These are phyloP conservation scores for Diutina sp. DNA, from an alignment of 1,139 yeast genomes.

Conservation along the genomic window DNA sequence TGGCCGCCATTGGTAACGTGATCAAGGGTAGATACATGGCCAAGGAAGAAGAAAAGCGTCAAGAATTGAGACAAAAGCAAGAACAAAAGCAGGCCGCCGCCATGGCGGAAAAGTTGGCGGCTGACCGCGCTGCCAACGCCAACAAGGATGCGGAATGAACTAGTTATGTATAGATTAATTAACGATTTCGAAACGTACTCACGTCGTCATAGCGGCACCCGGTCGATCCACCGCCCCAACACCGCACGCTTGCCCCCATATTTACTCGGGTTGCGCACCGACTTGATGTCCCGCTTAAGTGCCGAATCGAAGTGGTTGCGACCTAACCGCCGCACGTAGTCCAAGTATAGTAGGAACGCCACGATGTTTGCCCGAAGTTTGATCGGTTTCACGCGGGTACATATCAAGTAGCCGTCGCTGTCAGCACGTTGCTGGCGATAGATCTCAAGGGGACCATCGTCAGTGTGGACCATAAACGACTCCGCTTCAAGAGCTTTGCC, in stretches of 20 bases:
- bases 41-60: conserved; percentile 91
- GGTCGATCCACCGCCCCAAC: neutral
- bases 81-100: conserved; percentile 82
- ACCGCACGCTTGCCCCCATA: neutral
- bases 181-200: neutral
- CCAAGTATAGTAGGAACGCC: neutral
- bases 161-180: neutral
- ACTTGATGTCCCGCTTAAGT: neutral
- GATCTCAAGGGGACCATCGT: neutral
- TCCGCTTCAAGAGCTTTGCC: neutral
- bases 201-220: neutral
- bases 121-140: conserved; percentile 44
- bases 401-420: neutral
- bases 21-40: conserved; percentile 92
- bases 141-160: conserved; percentile 2
- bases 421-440: neutral
- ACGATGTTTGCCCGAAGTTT: neutral
- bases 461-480: neutral
- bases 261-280: neutral
- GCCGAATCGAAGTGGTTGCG: neutral
- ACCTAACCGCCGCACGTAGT: neutral
- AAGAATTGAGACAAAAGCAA: conserved; percentile 73
- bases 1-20: conserved; percentile 87
- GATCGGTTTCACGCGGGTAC: neutral
- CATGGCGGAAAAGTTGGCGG: conserved; percentile 85